Evolutionary conservation across 1,139 yeast species (phyloP).

Genomic region (Geotrichum armillariae): DNA sequence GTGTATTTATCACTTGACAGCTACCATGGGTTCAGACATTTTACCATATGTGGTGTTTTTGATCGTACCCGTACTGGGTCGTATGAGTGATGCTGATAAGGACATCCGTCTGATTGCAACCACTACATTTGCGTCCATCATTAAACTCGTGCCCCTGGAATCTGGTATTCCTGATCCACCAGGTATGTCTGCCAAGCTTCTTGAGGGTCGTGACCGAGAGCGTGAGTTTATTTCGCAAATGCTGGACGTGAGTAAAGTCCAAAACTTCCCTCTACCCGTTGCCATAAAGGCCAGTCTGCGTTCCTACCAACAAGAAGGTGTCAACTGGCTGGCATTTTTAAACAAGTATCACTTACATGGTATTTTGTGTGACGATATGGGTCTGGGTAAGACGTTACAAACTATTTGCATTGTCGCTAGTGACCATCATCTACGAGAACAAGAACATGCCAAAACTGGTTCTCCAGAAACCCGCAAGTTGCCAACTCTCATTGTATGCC

Average conservation of each 20-base stretch:
- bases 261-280: slow-evolving; percentile 86
- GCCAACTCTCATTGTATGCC: slow-evolving; percentile 88
- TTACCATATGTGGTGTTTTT: slow-evolving; percentile 93
- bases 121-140: slow-evolving; percentile 93
- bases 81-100: slow-evolving; percentile 94
- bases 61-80: slow-evolving; percentile 93
- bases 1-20: slow-evolving; percentile 79
- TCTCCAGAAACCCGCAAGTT: slow-evolving; percentile 70
- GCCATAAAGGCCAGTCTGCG: slow-evolving; percentile 90
- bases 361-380: slow-evolving; percentile 98
- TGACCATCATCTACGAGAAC: slow-evolving; percentile 84
- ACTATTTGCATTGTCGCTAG: slow-evolving; percentile 96
- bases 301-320: slow-evolving; percentile 97
- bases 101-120: slow-evolving; percentile 92
- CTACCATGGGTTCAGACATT: slow-evolving; percentile 83
- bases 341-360: slow-evolving; percentile 96
- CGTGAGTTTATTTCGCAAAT: slow-evolving; percentile 94
- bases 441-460: slow-evolving; percentile 57
- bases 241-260: slow-evolving; percentile 96
- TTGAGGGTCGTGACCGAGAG: slow-evolving; percentile 89
- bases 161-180: slow-evolving; percentile 97
- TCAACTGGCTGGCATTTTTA: slow-evolving; percentile 95
- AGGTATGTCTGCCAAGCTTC: slow-evolving; percentile 81
- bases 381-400: slow-evolving; percentile 94
- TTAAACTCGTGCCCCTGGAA: slow-evolving; percentile 93